A percentile compares a stretch with the other conserved stretches of the same genome.
phyloP scores from a whole-genome alignment of 805 yeast species.

The Candida vaughaniae region DNA sequence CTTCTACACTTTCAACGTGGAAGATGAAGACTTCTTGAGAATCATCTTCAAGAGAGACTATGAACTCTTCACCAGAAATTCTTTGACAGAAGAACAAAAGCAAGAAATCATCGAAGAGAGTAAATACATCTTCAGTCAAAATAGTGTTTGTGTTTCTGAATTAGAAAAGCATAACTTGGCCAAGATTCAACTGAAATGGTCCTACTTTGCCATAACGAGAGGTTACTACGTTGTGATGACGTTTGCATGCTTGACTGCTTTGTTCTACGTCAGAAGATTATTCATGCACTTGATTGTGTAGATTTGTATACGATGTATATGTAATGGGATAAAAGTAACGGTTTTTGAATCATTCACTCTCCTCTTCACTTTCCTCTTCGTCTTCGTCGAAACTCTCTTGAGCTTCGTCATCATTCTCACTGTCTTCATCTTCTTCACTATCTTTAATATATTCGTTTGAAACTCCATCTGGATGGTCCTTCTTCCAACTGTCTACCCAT shows the following conservation, averaged over 20 bases:
- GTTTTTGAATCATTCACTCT: too few relatives aligned
- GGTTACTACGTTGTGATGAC: slow-evolving; percentile 48
- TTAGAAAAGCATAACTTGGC: slow-evolving; percentile 64
- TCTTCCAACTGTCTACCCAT: slow-evolving; percentile 78
- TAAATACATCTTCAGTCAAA: slow-evolving; percentile 61
- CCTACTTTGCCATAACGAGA: slow-evolving; percentile 52
- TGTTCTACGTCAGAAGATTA: slow-evolving; percentile 35
- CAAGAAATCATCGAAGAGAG: slow-evolving; percentile 67
- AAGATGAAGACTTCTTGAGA: slow-evolving; percentile 65
- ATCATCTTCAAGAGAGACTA: slow-evolving; percentile 69
- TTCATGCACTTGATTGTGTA: slow-evolving; percentile 15
- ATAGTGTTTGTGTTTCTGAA: slow-evolving; percentile 60
- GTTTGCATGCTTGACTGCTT: slow-evolving; percentile 28
- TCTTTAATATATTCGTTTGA: slow-evolving; percentile 23
- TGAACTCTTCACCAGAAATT: slow-evolving; percentile 71
- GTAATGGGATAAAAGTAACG: too few relatives aligned
- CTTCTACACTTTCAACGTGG: slow-evolving; percentile 67
- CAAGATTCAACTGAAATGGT: slow-evolving; percentile 53
- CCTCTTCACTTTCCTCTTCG: slow-evolving; percentile 1
- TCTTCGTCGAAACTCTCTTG: slow-evolving; percentile 1
- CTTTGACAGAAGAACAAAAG: slow-evolving; percentile 70
- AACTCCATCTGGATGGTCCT: slow-evolving; percentile 44
- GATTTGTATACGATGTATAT: too few relatives aligned
- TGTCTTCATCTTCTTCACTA: slow-evolving; percentile 16
- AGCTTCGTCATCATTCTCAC: slow-evolving; percentile 10